Evolutionary conservation across 2,329 filamentous ascomycete species (phyloP).

Genomic region (Hypoxylon sp.): DNA sequence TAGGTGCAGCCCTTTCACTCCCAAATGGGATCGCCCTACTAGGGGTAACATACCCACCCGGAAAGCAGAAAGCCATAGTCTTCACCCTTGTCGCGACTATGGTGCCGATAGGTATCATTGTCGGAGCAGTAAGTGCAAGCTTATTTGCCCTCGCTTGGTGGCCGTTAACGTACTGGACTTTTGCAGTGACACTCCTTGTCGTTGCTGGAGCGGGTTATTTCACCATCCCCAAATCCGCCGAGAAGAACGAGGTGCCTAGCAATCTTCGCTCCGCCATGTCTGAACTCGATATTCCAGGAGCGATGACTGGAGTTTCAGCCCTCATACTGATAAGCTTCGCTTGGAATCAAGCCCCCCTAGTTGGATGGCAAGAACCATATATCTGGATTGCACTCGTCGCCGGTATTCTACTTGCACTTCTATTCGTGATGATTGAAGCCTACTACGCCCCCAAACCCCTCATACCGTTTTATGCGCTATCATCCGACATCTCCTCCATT

Average conservation of each 20-base stretch:
- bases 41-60: slow-evolving; percentile 69
- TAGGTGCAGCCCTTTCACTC: slow-evolving; percentile 73
- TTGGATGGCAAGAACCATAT: slow-evolving; percentile 70
- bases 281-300: slow-evolving; percentile 60
- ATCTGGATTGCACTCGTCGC: slow-evolving; percentile 71
- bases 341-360: slow-evolving; percentile 75
- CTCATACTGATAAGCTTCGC: slow-evolving; percentile 76
- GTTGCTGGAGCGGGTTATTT: slow-evolving; percentile 54
- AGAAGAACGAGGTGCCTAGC: slow-evolving; percentile 39
- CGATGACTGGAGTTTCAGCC: slow-evolving; percentile 64
- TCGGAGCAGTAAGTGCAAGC: slow-evolving; percentile 60
- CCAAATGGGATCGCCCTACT: slow-evolving; percentile 76
- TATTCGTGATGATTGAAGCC: slow-evolving; percentile 71
- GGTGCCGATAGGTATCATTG: slow-evolving; percentile 63
- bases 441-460: slow-evolving; percentile 61
- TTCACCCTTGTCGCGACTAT: slow-evolving; percentile 67
- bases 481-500: slow-evolving; percentile 61
- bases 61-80: slow-evolving; percentile 71
- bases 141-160: slow-evolving; percentile 62
- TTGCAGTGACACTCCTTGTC: slow-evolving; percentile 56
- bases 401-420: slow-evolving; percentile 66
- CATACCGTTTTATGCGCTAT: slow-evolving; percentile 64
- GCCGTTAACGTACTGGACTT: slow-evolving; percentile 65
- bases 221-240: slow-evolving; percentile 55
- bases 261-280: slow-evolving; percentile 43